phyloP scores from a whole-genome alignment of 1,139 yeast genomes.

The Kurtzmaniella quercitrusa region DNA sequence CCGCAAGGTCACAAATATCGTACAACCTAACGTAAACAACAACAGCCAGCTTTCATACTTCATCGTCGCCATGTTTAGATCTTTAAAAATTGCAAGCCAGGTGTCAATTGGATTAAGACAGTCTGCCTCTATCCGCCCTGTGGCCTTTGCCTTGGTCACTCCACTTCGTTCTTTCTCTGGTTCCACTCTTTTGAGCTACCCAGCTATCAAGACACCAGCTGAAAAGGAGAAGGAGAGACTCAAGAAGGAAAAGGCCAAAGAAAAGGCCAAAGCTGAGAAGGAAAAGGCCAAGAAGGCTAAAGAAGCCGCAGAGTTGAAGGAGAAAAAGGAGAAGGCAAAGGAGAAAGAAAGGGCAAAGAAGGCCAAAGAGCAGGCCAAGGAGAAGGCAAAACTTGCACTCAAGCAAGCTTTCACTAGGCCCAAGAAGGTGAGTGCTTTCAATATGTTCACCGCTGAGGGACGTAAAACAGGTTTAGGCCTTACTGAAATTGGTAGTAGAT shows the following conservation, averaged over 20 bases:
- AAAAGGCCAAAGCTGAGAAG: conserved; percentile 13
- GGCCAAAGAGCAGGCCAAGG: conserved; percentile 9
- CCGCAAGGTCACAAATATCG: not conserved
- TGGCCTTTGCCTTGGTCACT: not conserved
- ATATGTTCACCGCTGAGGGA: conserved; percentile 22
- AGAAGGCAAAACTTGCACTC: conserved; percentile 17
- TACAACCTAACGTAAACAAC: not conserved
- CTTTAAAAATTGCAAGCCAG: not conserved
- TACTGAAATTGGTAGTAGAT: conserved; percentile 18
- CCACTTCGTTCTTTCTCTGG: not conserved
- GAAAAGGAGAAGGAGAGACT: conserved; percentile 10
- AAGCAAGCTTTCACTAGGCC: conserved; percentile 24
- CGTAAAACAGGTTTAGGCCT: conserved; percentile 10
- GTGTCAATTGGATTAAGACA: not conserved
- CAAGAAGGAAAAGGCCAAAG: conserved; percentile 12
- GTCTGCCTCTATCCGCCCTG: not conserved
- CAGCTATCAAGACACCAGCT: conserved; percentile 13
- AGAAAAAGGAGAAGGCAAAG: conserved; percentile 1
- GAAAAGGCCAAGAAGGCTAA: conserved; percentile 7
- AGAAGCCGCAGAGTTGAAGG: conserved; percentile 10
- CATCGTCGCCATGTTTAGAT: not conserved
- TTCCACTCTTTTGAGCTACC: not conserved
- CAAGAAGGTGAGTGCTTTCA: conserved; percentile 25
- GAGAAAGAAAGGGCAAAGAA: conserved; percentile 3
- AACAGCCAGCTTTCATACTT: not conserved